Percentiles rank a stretch among this genome's conserved stretches.
Conservation (phyloP, 306 rosid genomes). For the Cicer yamashitae region DNA sequence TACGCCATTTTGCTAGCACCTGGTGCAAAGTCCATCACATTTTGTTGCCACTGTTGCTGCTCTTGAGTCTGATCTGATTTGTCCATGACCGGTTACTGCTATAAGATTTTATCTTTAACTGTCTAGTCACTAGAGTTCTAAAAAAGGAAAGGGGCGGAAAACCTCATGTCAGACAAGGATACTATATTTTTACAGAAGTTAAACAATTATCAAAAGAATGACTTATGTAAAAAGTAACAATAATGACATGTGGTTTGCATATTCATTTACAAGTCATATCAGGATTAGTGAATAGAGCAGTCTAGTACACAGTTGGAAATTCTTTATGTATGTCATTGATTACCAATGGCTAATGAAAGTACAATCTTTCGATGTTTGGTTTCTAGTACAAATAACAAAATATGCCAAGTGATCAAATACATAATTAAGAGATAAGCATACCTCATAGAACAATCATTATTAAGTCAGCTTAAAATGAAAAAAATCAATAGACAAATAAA, state of each 20-base stretch:
- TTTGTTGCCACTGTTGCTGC: conserved; percentile 47
- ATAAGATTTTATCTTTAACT: conserved; percentile 44
- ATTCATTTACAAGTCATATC: not conserved
- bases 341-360: not conserved
- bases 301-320: not conserved
- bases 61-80: conserved; percentile 67
- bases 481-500: not conserved
- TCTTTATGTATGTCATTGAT: conserved; percentile 4
- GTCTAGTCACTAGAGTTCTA: conserved; percentile 47
- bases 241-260: conserved; percentile 12
- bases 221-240: not conserved
- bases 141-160: not conserved
- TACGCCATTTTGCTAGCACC: conserved; percentile 64
- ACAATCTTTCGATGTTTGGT: conserved; percentile 7
- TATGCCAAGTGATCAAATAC: not conserved
- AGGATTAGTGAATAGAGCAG: not conserved
- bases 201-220: not conserved
- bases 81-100: conserved; percentile 58
- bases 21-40: conserved; percentile 56
- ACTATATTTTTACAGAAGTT: not conserved
- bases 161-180: conserved; percentile 6
- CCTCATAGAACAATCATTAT: not conserved
- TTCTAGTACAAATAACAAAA: not conserved
- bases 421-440: not conserved
- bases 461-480: not conserved